Evolutionary conservation across 2,329 filamentous ascomycete species (phyloP).

Genomic region (Colletotrichum sidae): DNA sequence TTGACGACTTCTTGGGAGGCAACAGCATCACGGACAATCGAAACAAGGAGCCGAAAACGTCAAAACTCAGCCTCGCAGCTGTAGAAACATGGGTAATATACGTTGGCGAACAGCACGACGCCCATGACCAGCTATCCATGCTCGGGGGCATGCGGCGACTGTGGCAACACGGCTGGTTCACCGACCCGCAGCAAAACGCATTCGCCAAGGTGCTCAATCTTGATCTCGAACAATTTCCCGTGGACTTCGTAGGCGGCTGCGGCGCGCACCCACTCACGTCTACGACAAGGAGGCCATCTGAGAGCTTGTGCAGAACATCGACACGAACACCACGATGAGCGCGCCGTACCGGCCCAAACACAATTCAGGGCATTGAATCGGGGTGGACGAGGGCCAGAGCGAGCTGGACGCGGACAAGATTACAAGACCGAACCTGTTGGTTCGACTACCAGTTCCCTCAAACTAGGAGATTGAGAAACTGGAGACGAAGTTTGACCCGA

Average conservation of each 20-base stretch:
- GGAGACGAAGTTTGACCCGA: constrained; percentile 3
- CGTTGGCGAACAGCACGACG: constrained; percentile 2
- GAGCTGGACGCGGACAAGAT: constrained; percentile 13
- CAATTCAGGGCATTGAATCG: background rate
- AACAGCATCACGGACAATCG: background rate
- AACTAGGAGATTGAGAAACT: constrained; percentile 6
- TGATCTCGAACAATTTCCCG: background rate
- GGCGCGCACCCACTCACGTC: background rate
- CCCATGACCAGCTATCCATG: constrained; percentile 23
- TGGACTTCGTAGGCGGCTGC: background rate
- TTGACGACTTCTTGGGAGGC: background rate
- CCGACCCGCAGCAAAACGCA: background rate
- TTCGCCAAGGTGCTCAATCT: constrained; percentile 3
- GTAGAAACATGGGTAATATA: background rate
- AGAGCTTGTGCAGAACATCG: constrained; percentile 11
- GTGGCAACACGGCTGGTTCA: constrained; percentile 13
- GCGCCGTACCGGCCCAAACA: constrained; percentile 5
- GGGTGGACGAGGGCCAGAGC: background rate
- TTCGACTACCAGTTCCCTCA: constrained; percentile 1
- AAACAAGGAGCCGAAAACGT: background rate
- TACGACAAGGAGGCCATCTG: constrained; percentile 1
- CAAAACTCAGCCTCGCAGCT: background rate
- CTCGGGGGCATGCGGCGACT: constrained; percentile 14
- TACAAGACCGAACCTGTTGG: background rate
- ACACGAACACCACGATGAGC: background rate